Evolutionary conservation across 495 filamentous ascomycete genomes (phyloP).

Genomic region (Talaromyces proteolyticus): DNA sequence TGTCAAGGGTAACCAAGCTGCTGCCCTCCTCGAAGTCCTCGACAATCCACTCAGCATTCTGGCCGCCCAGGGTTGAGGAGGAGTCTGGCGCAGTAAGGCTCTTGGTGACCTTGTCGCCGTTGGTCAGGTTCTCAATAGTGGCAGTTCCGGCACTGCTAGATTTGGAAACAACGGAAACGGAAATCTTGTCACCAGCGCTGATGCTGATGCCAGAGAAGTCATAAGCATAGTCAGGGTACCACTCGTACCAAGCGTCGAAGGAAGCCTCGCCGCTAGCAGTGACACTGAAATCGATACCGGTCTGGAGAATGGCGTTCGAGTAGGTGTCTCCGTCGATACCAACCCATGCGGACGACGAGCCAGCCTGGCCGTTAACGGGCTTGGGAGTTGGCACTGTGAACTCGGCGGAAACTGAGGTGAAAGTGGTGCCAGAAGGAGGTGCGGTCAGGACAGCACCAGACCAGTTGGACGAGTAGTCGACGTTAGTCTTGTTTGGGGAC

Average conservation of each 20-base stretch:
- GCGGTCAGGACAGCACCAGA: conserved; percentile 47
- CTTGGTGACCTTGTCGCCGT: too few species aligned
- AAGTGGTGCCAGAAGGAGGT: conserved; percentile 27
- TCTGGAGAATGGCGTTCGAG: too few species aligned
- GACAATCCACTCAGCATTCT: conserved; percentile 61
- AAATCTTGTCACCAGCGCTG: conserved; percentile 48
- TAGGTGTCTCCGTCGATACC: conserved; percentile 58
- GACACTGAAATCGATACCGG: conserved; percentile 53
- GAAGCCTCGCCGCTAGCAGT: conserved; percentile 19
- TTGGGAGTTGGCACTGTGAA: conserved; percentile 50
- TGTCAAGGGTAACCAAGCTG: conserved; percentile 41
- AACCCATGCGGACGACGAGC: conserved; percentile 54
- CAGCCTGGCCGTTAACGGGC: conserved; percentile 23
- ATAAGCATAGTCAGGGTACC: conserved; percentile 52
- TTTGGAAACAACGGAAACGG: conserved; percentile 40
- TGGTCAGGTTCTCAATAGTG: too few species aligned
- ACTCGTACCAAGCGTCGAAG: conserved; percentile 60
- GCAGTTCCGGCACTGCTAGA: too few species aligned
- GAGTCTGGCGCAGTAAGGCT: too few species aligned
- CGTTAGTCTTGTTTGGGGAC: conserved; percentile 20
- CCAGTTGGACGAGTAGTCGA: conserved; percentile 52
- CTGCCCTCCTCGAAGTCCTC: conserved; percentile 50
- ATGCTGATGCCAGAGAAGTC: conserved; percentile 48
- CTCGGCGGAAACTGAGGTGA: conserved; percentile 45
- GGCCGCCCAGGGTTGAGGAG: too few species aligned